Percentiles rank a stretch among this genome's conserved stretches.
These are phyloP conservation scores for Penicillium simplicissimum DNA, from an alignment of 495 filamentous ascomycete genomes.

Conservation along the genomic window DNA sequence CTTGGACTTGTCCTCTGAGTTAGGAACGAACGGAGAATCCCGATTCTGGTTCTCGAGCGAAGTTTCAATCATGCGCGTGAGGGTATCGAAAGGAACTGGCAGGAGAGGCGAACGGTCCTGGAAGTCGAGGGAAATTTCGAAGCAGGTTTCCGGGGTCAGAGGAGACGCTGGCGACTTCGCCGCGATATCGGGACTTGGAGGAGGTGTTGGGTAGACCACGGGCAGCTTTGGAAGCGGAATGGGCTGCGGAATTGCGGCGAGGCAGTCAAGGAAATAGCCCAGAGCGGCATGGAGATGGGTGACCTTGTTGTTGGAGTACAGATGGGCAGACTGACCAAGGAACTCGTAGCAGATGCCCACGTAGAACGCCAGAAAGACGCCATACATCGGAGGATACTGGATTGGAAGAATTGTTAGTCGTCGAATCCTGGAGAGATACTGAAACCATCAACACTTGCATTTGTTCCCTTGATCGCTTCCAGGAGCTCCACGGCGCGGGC, in stretches of 20 bases:
- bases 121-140: background rate
- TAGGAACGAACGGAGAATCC: conserved; percentile 34
- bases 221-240: conserved; percentile 15
- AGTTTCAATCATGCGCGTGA: conserved; percentile 32
- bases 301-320: conserved; percentile 44
- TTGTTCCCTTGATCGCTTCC: conserved; percentile 19
- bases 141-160: background rate
- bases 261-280: conserved; percentile 31
- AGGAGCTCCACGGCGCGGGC: conserved; percentile 37
- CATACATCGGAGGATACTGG: conserved; percentile 42
- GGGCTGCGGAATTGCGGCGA: conserved; percentile 20
- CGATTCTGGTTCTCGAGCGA: conserved; percentile 13
- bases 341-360: conserved; percentile 47
- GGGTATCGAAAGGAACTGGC: background rate
- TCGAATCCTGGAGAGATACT: background rate
- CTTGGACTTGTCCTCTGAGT: background rate
- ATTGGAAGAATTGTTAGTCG: conserved; percentile 1
- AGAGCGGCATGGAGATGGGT: conserved; percentile 35
- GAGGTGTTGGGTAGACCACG: background rate
- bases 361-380: conserved; percentile 48
- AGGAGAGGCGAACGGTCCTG: conserved; percentile 10
- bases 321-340: conserved; percentile 42
- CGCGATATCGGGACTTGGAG: background rate
- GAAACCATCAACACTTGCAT: conserved; percentile 27
- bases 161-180: background rate